Base-by-base conservation (phyloP, 306 rosid species). In the Cucumis sativus region DNA sequence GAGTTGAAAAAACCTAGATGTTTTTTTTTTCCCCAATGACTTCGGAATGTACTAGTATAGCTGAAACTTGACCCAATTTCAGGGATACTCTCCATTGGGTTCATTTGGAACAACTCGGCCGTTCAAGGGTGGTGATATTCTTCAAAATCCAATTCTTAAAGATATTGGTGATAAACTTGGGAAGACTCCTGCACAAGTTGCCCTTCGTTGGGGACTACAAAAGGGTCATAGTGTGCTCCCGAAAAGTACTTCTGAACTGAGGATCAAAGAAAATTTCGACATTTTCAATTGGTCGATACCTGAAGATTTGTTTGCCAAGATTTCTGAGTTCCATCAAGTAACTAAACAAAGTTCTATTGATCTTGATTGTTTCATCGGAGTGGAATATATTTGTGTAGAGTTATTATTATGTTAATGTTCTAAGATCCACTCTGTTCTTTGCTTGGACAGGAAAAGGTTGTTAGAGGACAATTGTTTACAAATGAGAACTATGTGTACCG, bases 201-300 rank as follows among this genome's bases (percentile, higher is more conserved):
- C 92, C 77, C 85, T 91, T 69, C 91, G 95, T 11, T 89, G 97
- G 95, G 97, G 97, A 70, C 87, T 88, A 74, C 92, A 91, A 78
- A 88, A 61, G 88, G 91, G 92, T 57, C 90, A 91, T 30, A 89
- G 90, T 66, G 90, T 91, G 79, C 89, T 91, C 73, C 97, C 96
- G 20, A 92, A 89, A 83, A 89, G 97, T 80, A 85, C 90, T 79
- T 60, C 81, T 16, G 97, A 88, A 79, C 75, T 82, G 5, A 85
- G 95, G 81, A 89, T 92, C 78, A 88, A 84, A 73, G 87, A 88
- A 61, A 92, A 92, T 61, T 83, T 88, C 35, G 93, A 86, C 78
- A 82, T 92, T 77, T 88, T 87, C 51, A 87, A 79, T 66, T 92
- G 96, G 97, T 82, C 88, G 61, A 88, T 92, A 47, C 96, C 93